Evolutionary conservation across 257 asterid genomes (phyloP).

Genomic region (Ocimum tenuiflorum): DNA sequence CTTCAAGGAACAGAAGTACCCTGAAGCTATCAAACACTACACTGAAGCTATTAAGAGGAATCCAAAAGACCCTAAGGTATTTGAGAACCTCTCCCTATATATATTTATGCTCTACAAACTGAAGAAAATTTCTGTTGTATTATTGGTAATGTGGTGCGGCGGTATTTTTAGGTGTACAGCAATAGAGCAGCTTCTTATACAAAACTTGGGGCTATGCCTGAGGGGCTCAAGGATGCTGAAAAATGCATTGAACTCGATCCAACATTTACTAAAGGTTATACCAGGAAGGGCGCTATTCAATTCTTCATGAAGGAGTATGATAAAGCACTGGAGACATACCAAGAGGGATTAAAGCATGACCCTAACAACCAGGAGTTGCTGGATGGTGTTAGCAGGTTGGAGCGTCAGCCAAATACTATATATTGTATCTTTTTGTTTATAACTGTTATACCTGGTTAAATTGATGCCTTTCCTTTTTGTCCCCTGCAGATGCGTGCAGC

Average conservation of each 20-base stretch:
- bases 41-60: slow-evolving; percentile 76
- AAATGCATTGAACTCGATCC: slow-evolving; percentile 92
- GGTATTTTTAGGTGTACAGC: slow-evolving; percentile 63
- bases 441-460: neutral
- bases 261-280: slow-evolving; percentile 72
- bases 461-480: neutral
- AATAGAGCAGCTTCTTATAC: slow-evolving; percentile 92
- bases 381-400: slow-evolving; percentile 76
- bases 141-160: neutral
- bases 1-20: slow-evolving; percentile 85
- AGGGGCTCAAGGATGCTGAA: slow-evolving; percentile 89
- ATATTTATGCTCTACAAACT: neutral
- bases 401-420: too few relatives aligned
- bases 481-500: slow-evolving; percentile 71
- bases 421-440: neutral
- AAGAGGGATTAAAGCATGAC: slow-evolving; percentile 78
- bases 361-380: slow-evolving; percentile 68
- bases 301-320: slow-evolving; percentile 90
- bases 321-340: slow-evolving; percentile 83
- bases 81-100: neutral
- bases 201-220: slow-evolving; percentile 87
- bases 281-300: slow-evolving; percentile 81
- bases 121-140: neutral
- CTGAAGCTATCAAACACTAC: slow-evolving; percentile 82
- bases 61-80: slow-evolving; percentile 70